A percentile compares a stretch with the other conserved stretches of the same genome.
Evolutionary conservation across 495 filamentous ascomycete genomes (phyloP).

Genomic region (Neurospora terricola): DNA sequence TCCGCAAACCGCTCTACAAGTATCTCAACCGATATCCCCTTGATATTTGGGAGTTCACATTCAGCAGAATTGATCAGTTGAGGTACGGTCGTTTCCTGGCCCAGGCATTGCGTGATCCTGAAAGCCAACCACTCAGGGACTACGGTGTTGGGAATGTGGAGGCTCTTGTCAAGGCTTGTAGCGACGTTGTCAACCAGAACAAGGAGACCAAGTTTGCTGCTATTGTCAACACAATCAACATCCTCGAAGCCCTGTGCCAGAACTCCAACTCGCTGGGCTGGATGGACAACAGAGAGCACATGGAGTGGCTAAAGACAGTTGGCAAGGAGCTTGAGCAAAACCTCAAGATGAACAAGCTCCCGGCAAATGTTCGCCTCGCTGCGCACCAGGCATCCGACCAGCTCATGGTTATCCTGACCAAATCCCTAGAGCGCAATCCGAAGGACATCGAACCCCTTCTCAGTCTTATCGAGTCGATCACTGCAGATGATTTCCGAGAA

Average conservation of each 20-base stretch:
- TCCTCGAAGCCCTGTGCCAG: constrained; percentile 64
- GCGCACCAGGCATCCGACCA: constrained; percentile 84
- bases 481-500: constrained; percentile 67
- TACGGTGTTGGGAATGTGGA: constrained; percentile 65
- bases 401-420: constrained; percentile 75
- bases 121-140: constrained; percentile 63
- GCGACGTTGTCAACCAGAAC: constrained; percentile 45
- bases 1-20: constrained; percentile 83
- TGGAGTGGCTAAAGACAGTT: constrained; percentile 59
- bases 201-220: constrained; percentile 57
- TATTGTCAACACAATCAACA: constrained; percentile 78
- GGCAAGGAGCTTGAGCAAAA: constrained; percentile 68
- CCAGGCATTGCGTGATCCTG: constrained; percentile 71
- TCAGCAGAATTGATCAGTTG: constrained; percentile 64
- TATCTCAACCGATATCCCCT: constrained; percentile 89
- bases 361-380: constrained; percentile 65
- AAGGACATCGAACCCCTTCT: constrained; percentile 87
- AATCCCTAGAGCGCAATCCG: constrained; percentile 61
- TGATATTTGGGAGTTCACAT: constrained; percentile 74
- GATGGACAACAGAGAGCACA: constrained; percentile 66
- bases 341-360: constrained; percentile 56
- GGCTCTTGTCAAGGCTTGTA: constrained; percentile 53
- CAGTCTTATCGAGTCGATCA: constrained; percentile 69
- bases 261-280: constrained; percentile 51
- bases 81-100: constrained; percentile 90